phyloP scores from a whole-genome alignment of 2,329 filamentous ascomycete genomes.

The Monosporascus sp. region DNA sequence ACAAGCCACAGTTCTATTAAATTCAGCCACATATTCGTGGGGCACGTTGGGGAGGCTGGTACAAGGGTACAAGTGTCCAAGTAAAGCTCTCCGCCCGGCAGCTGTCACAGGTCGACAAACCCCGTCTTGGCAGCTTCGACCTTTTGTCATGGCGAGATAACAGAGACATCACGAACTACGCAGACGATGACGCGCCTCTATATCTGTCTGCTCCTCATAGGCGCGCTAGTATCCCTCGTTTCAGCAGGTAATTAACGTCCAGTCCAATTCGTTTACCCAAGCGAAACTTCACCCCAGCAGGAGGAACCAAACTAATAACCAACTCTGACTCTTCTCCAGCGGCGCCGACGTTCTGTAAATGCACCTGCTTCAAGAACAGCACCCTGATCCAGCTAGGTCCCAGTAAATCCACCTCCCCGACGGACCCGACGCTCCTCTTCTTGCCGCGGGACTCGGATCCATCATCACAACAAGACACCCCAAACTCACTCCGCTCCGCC shows the following conservation, averaged over 20 bases:
- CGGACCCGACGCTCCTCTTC: constrained; percentile 4
- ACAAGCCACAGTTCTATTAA: not conserved
- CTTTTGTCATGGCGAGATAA: not conserved
- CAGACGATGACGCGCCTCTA: constrained; percentile 20
- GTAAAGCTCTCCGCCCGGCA: not conserved
- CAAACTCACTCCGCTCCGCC: constrained; percentile 12
- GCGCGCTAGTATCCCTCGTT: constrained; percentile 23
- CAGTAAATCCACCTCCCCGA: constrained; percentile 21
- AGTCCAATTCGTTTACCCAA: constrained; percentile 1
- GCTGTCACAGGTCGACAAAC: not conserved
- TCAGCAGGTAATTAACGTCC: constrained; percentile 24
- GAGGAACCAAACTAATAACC: constrained; percentile 13
- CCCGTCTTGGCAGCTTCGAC: not conserved
- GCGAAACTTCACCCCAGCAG: too few species aligned
- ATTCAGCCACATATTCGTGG: constrained; percentile 1
- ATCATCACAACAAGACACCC: not conserved
- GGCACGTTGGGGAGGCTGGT: not conserved
- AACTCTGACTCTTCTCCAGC: constrained; percentile 31
- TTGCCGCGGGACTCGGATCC: not conserved
- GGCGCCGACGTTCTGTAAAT: constrained; percentile 63
- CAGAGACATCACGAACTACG: constrained; percentile 1
- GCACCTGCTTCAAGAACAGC: constrained; percentile 64
- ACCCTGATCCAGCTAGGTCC: constrained; percentile 59
- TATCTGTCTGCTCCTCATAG: constrained; percentile 23
- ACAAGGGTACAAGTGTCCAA: too few species aligned